phyloP scores from a whole-genome alignment of 495 filamentous ascomycete genomes.

The Astrothelium subdiscretum region DNA sequence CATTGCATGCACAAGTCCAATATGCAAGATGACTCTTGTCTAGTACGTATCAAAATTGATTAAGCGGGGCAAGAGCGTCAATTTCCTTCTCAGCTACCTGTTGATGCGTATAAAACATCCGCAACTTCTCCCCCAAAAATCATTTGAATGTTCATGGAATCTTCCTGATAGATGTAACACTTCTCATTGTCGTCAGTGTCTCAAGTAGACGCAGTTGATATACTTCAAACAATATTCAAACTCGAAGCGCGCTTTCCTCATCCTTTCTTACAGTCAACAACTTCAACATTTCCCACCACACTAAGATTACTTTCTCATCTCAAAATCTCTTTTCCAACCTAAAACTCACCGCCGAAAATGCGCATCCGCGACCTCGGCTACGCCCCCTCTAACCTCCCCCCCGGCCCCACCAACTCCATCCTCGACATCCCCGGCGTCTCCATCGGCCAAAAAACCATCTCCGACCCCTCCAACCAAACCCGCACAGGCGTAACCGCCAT shows the following conservation, averaged over 20 bases:
- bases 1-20: background rate
- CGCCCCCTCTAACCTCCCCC: slow-evolving; percentile 27
- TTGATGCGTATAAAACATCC: too few relatives aligned
- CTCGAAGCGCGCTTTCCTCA: too few relatives aligned
- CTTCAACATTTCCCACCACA: too few relatives aligned
- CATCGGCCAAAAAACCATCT: slow-evolving; percentile 35
- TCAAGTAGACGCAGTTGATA: too few relatives aligned
- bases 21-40: background rate
- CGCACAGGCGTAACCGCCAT: slow-evolving; percentile 43
- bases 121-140: too few relatives aligned
- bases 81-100: background rate
- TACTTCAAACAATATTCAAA: too few relatives aligned
- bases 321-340: background rate
- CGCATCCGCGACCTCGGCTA: slow-evolving; percentile 31
- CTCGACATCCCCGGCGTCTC: slow-evolving; percentile 40
- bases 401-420: slow-evolving; percentile 38
- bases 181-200: too few relatives aligned
- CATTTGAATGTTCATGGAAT: too few relatives aligned
- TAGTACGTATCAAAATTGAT: background rate
- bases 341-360: background rate
- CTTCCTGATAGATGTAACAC: too few relatives aligned
- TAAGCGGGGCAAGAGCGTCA: background rate
- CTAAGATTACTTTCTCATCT: background rate
- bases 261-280: too few relatives aligned
- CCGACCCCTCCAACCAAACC: slow-evolving; percentile 25